phyloP scores from a whole-genome alignment of 345 rosid species.

The Citrus trifoliata region DNA sequence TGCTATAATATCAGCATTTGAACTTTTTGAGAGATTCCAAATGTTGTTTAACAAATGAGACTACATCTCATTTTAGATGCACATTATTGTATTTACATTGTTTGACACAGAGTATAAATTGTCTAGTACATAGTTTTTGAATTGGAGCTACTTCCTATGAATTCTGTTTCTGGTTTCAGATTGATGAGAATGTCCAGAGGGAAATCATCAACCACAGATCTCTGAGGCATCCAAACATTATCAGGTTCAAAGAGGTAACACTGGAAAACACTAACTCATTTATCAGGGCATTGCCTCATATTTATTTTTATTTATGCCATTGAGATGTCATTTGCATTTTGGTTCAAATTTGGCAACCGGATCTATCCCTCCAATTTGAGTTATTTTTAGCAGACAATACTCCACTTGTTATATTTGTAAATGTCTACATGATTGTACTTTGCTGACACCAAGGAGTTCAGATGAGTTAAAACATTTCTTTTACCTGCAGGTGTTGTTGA shows the following conservation, averaged over 20 bases:
- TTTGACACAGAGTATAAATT: background rate
- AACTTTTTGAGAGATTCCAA: background rate
- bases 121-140: background rate
- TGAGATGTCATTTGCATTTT: background rate
- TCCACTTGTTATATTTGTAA: background rate
- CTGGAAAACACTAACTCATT: background rate
- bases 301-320: background rate
- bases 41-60: background rate
- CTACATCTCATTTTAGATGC: background rate
- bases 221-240: conserved; percentile 85
- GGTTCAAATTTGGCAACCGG: background rate
- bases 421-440: background rate
- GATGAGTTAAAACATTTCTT: background rate
- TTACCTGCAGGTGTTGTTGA: conserved; percentile 54
- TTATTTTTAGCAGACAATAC: background rate
- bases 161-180: conserved; percentile 44
- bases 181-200: conserved; percentile 94
- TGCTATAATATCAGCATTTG: background rate
- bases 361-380: background rate
- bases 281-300: background rate
- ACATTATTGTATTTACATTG: background rate
- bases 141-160: background rate
- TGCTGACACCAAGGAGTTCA: background rate
- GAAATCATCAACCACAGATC: conserved; percentile 93
- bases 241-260: conserved; percentile 90